Base-by-base conservation (phyloP, 2,329 filamentous ascomycete genomes). In the Arthrobotrys sphaeroides region DNA sequence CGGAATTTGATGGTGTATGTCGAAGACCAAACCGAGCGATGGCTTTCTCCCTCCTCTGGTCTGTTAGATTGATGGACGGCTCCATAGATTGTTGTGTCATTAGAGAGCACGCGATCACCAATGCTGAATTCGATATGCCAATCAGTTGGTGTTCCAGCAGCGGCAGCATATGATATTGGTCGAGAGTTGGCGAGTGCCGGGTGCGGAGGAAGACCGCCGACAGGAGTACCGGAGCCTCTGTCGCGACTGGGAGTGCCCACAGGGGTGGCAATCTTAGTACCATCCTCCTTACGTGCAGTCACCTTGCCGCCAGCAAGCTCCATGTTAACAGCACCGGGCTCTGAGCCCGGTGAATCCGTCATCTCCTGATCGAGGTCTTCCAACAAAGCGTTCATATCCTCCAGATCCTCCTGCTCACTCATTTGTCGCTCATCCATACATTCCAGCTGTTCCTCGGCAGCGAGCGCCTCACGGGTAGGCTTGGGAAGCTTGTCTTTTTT, bases 61-160 rank as follows among this genome's bases (percentile, higher is more conserved):
- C 64, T 75, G 18, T 76, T 77, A 12, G 77, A 73, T 33, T 84
- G 81, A 89, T 91, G 92, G 6, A 98, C 92, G 31, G 95, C 95
- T 53, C 94, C 90, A 81, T 98, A 99, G 67, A 99, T 94, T 0
- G 95, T 99, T 0, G 92, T 97, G 79, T 98, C 94, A 78, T 94
- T 95, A 0, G 91, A 86, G 72, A 99, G 91, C 0, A 91, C 87
- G 81, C 93, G 93, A 62, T 88, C 91, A 77, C 96, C 91, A 57
- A 98, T 87, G 78, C 89, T 94, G 83, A 99, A 99, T 80, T 98
- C 92, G 75, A 99, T 93, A 80, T 99, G 94, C 95, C 95, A 99
- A 81, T 98, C 94, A 81, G 96, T 91, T 0, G 94, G 92, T 0
- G 91, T 86, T 79, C 94, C 91, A 61, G 96, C 88, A 2, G 93